Base-by-base conservation (phyloP, 192 early-diverging fungal genomes). In the Coemansia interrupta region DNA sequence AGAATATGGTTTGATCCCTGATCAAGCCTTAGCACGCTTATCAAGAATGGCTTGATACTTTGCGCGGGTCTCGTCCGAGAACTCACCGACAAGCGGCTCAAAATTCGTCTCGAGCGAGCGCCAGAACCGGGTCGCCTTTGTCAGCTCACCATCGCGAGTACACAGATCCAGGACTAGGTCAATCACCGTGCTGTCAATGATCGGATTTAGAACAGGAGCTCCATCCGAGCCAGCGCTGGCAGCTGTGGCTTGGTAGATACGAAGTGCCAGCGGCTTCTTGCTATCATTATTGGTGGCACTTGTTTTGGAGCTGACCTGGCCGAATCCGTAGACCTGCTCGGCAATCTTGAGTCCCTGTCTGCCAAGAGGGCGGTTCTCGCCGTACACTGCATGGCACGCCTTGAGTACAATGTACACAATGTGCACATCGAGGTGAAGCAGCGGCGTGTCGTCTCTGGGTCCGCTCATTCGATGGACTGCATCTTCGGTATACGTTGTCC, bases 41-140 rank as follows among this genome's bases (percentile, higher is more conserved):
- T 41, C 18, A 13, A 19, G 0, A 4, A 38, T 22, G 15, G 36
- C 26, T 11, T 56, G 24, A n/a, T 57, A 57, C 39, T 39, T 26
- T n/a, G 40, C 14, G 20, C 46, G 20, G 28, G 58, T 60, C 4
- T 39, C 29, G 30, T 47, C 29, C 13, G 51, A 58, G 19, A 52
- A 57, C 40, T 36, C 32, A 8, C 41, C 28, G 17, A 77, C 22
- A 12, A 63, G 43, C 10, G 17, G 23, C 14, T 43, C 30, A 68
- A 68, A 72, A 44, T 70, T 55, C 11, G 26, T 30, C 55, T 72
- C 58, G 5, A 78, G 54, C 15, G 69, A 72, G 38, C 48, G 54
- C 76, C 76, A 79, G 52, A 79, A 73, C 14, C 76, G 76, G n/a
- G 64, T 41, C 1, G 66, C 71, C 61, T 79, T 79, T 38, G 58